Evolutionary conservation across 306 rosid species (phyloP), one percentile per base, ranked within the genome.

Genomic region (Trichosanthes cucumerina): DNA sequence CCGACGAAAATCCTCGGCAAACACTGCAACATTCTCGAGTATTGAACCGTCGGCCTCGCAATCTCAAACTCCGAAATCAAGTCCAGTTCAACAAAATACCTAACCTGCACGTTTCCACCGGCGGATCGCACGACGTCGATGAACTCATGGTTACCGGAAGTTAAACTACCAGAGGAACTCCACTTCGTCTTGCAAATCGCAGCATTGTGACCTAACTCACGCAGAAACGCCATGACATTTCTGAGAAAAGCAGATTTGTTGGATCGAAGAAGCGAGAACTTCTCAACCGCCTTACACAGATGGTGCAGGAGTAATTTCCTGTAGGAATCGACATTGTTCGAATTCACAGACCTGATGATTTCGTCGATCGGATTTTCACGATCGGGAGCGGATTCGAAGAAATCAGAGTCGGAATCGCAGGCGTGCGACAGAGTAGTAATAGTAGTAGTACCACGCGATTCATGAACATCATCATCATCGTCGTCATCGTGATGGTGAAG

Each of bases 101-200:
- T 80, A 14, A 12, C 75, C 53, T 79, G 84, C 81, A 80, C 76
- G 77, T 69, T n/a, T 18, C 53, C 63, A 70, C 81, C 71, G 28
- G 71, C 70, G 2, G 90, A 79, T 24, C 74, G 78, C 4, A 84
- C 75, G 65, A 88, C 93, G 76, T 94, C 98, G 64, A 94, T 86
- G 78, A 90, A 94, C 46, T 94, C 93, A 60, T 94, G 77, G 82
- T 19, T 79, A 0, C 97, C 98, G 23, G 90, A 84, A 2, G 92
- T 84, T 31, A 77, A 19, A 0, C 85, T 83, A 1, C 82, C 80
- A 19, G 91, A 71, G 14, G 90, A 81, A 1, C 82, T 85, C 98
- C 98, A 94, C 46, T 81, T 83, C 12, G 92, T 87, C 79, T 92
- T 94, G 80, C 98, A 94, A 10, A 90, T 78, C 70, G 93, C 98